phyloP scores from a whole-genome alignment of 2,329 filamentous ascomycete genomes.

The Microcera coccophila region DNA sequence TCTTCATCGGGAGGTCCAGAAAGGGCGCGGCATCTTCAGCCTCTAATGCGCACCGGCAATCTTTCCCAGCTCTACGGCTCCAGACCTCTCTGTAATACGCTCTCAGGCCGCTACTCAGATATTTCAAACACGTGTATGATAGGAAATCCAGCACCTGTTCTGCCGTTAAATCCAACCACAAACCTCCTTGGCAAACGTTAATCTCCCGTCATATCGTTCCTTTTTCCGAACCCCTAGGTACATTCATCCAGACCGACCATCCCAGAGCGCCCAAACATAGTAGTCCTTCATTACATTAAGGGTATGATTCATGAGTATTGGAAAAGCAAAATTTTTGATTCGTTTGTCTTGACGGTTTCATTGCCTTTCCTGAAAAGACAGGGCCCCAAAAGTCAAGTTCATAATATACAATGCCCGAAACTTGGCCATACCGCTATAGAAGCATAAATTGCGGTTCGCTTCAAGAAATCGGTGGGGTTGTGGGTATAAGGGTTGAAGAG shows the following conservation, averaged over 20 bases:
- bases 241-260: constrained; percentile 11
- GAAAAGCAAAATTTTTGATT: constrained; percentile 10
- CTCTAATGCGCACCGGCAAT: too few relatives aligned
- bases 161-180: constrained; percentile 1
- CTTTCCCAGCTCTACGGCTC: too few relatives aligned
- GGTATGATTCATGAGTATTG: too few relatives aligned
- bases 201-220: constrained; percentile 4
- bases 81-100: not conserved
- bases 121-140: not conserved
- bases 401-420: constrained; percentile 21
- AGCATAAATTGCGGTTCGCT: constrained; percentile 7
- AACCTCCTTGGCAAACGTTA: constrained; percentile 1
- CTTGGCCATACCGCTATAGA: constrained; percentile 12
- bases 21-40: too few relatives aligned
- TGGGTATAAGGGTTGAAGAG: not conserved
- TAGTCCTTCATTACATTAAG: constrained; percentile 25
- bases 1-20: too few relatives aligned
- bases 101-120: not conserved
- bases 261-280: constrained; percentile 23
- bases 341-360: constrained; percentile 10
- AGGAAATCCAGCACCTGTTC: not conserved
- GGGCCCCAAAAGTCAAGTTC: constrained; percentile 6
- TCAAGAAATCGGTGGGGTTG: not conserved
- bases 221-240: constrained; percentile 9
- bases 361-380: constrained; percentile 4